Percentiles rank a stretch among this genome's conserved stretches.
Conservation (phyloP, 176 grass and related monocot species). For the Secale cereale region DNA sequence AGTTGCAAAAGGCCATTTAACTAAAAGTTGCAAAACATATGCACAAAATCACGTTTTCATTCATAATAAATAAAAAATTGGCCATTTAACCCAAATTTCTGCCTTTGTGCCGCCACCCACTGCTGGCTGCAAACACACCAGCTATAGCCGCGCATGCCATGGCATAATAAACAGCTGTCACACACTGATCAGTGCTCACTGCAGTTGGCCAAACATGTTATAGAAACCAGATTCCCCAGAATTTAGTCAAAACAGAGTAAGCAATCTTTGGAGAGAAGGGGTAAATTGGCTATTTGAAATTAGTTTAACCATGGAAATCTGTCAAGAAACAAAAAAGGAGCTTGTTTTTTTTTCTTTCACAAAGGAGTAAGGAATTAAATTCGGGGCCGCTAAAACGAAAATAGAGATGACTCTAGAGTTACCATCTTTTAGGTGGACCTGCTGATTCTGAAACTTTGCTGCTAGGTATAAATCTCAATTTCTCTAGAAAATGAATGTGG, state of each 20-base stretch:
- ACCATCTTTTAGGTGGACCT: neutral
- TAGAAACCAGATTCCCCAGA: neutral
- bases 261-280: neutral
- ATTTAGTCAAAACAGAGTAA: neutral
- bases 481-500: neutral
- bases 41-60: neutral
- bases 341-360: neutral
- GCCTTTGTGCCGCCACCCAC: neutral
- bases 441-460: neutral
- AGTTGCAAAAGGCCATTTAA: neutral
- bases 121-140: neutral
- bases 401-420: neutral
- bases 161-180: neutral
- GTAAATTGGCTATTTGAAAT: neutral
- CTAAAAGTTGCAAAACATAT: neutral
- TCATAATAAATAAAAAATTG: neutral
- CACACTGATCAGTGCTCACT: neutral
- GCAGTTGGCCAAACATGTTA: neutral
- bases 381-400: neutral
- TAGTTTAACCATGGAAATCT: neutral
- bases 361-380: neutral
- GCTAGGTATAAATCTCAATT: neutral
- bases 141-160: neutral
- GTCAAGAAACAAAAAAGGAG: neutral
- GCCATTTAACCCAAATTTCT: neutral